A percentile compares a stretch with the other conserved stretches of the same genome.
Conservation (phyloP, 1,284 basidiomycete species). For the Abortiporus biennis region DNA sequence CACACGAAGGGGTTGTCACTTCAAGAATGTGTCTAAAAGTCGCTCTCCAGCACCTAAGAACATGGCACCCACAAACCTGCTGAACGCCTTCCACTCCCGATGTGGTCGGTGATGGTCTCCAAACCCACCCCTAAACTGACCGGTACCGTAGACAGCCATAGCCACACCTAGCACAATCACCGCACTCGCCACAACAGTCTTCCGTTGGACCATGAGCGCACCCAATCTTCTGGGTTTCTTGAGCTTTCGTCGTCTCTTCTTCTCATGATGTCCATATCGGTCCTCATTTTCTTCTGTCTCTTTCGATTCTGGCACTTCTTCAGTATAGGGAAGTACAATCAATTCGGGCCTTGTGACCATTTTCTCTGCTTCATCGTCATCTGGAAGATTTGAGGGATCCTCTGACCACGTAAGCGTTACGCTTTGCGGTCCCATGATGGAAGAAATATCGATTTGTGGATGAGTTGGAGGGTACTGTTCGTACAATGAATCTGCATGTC, state of each 20-base stretch:
- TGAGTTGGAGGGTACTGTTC: conserved; percentile 38
- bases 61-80: conserved; percentile 23
- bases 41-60: conserved; percentile 33
- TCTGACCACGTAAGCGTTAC: conserved; percentile 56
- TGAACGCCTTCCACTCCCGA: conserved; percentile 30
- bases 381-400: conserved; percentile 30
- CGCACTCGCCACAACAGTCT: conserved; percentile 53
- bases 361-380: conserved; percentile 54
- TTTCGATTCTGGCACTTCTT: conserved; percentile 16
- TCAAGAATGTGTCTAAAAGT: conserved; percentile 17
- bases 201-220: conserved; percentile 29
- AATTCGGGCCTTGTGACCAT: conserved; percentile 51
- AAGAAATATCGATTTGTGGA: conserved; percentile 40
- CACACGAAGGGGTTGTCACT: background rate
- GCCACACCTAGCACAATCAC: conserved; percentile 63
- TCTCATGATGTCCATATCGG: conserved; percentile 14
- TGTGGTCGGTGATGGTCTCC: conserved; percentile 5
- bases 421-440: conserved; percentile 68
- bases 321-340: conserved; percentile 30
- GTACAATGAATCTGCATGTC: conserved; percentile 38
- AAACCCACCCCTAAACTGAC: conserved; percentile 10
- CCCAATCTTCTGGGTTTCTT: conserved; percentile 22
- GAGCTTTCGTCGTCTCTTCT: conserved; percentile 18
- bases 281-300: conserved; percentile 12
- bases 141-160: conserved; percentile 50